Evolutionary conservation across 2,329 filamentous ascomycete genomes (phyloP).

Genomic region (Gaeumannomyces tritici): DNA sequence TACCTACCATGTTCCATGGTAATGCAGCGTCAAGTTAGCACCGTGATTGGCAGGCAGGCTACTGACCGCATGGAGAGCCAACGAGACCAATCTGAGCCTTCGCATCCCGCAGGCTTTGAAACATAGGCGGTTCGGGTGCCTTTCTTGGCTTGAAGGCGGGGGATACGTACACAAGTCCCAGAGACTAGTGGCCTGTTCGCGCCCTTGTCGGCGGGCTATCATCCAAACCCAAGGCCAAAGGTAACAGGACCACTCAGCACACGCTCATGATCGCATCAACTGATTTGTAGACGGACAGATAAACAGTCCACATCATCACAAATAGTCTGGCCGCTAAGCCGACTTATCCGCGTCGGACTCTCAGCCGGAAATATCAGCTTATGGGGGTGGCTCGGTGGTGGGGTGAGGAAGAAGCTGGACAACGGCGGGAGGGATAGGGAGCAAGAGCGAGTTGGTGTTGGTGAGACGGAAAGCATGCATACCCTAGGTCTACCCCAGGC

Average conservation of each 20-base stretch:
- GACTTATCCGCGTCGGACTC: background rate
- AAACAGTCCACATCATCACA: background rate
- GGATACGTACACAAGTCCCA: background rate
- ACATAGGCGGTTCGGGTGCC: background rate
- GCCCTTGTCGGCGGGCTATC: background rate
- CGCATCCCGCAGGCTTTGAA: background rate
- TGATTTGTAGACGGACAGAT: background rate
- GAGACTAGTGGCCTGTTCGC: background rate
- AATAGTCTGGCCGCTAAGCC: no score
- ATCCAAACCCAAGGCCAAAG: background rate
- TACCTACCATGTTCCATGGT: background rate
- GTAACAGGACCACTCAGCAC: background rate
- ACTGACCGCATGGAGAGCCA: background rate
- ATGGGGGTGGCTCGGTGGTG: background rate
- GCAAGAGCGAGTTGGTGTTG: background rate
- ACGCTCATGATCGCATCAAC: background rate
- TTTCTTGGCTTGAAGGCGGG: background rate
- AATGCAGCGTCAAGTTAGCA: background rate
- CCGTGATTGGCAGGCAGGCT: background rate
- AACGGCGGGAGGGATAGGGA: background rate
- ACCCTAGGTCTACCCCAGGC: no score
- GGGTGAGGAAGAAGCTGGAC: background rate
- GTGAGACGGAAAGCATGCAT: background rate
- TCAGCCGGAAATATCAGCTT: background rate
- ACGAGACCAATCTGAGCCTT: background rate